Evolutionary conservation across 2,329 filamentous ascomycete species (phyloP), one percentile per base, ranked within the genome.

Genomic region (Stagonosporopsis vannaccii): DNA sequence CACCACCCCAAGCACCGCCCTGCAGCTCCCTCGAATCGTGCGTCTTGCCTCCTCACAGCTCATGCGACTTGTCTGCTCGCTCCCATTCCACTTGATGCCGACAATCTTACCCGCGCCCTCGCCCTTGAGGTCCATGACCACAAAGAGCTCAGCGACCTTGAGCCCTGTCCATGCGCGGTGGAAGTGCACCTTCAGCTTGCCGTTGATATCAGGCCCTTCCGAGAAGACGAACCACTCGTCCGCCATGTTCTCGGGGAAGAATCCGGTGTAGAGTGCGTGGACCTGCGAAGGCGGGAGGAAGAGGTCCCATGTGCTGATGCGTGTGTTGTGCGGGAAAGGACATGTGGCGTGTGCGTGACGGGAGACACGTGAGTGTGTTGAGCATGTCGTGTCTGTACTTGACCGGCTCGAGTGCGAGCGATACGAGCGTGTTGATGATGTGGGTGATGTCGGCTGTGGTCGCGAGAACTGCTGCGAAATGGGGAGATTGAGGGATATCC

Each of bases 171-270:
- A 69, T 28, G 68, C 70, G 2, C 67, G 57, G 46, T 72, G 67
- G 52, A 75, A 75, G 56, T 75, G 70, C 11, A 74, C 68, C 26
- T 74, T 74, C 6, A 75, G 60, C 51, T 75, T 75, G 2, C 73
- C 73, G 7, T 65, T 62, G 3, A 49, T 30, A 26, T 75, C 72
- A 0, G 73, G 73, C 0, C 73, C 73, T 30, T 75, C 68, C 19
- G 67, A 68, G 58, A 72, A 73, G 26, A 75, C 62, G 51, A 72
- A 74, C 71, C 72, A 75, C 26, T 71, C 68, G 30, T 73, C 68
- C 2, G 68, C 51, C 60, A 65, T 66, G 7, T 60, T 53, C 19
- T 39, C 13, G 0, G 73, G 70, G 1, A 42, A n/a, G 61, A 64
- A 66, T 2, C 73, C 73, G 41, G 67, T 63, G 56, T 74, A 70